Evolutionary conservation across 306 rosid genomes (phyloP).

Genomic region (Casuarina glauca): DNA sequence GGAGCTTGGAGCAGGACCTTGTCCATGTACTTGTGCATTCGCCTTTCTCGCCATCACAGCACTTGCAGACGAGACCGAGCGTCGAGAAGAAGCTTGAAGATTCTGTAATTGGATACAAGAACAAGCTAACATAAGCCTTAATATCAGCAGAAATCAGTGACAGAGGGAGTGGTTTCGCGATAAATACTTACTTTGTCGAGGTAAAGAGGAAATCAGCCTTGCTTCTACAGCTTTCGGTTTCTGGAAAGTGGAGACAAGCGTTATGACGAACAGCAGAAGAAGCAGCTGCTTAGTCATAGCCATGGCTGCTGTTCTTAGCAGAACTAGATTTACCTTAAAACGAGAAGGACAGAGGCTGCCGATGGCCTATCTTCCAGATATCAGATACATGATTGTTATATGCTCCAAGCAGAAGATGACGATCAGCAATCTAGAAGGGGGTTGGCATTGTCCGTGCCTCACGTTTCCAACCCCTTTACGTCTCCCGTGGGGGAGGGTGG

Average conservation of each 20-base stretch:
- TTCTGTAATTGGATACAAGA: slow-evolving; percentile 12
- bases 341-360: neutral
- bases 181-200: slow-evolving; percentile 27
- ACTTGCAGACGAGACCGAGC: slow-evolving; percentile 44
- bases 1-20: slow-evolving; percentile 34
- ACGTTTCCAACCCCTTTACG: slow-evolving; percentile 28
- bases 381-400: neutral
- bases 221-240: slow-evolving; percentile 27
- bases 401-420: neutral
- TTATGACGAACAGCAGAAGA: slow-evolving; percentile 24
- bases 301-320: neutral
- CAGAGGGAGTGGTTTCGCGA: neutral
- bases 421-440: slow-evolving; percentile 1
- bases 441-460: neutral
- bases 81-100: slow-evolving; percentile 29
- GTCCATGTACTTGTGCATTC: slow-evolving; percentile 35
- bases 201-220: slow-evolving; percentile 28
- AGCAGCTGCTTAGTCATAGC: slow-evolving; percentile 18
- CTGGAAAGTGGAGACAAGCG: slow-evolving; percentile 15
- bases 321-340: neutral
- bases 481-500: neutral
- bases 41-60: slow-evolving; percentile 39
- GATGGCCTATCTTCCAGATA: neutral
- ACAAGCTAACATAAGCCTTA: neutral
- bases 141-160: neutral